Evolutionary conservation across 2,329 filamentous ascomycete genomes (phyloP).

Genomic region (Cadophora gregata): DNA sequence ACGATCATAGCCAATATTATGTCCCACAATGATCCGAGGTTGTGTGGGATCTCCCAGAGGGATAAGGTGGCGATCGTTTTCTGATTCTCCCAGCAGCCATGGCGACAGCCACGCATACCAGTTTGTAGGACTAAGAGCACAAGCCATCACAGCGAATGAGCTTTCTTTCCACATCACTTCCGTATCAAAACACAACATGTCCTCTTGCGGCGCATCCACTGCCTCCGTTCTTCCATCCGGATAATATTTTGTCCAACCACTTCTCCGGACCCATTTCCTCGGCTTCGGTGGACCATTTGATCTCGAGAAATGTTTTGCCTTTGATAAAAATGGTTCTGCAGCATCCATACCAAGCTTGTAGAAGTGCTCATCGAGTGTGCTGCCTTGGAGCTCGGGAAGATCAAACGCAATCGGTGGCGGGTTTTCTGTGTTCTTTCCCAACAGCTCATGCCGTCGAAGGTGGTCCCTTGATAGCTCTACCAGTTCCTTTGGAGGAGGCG

Average conservation of each 20-base stretch:
- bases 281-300: slow-evolving; percentile 64
- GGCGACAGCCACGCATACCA: slow-evolving; percentile 99
- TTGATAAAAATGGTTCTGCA: slow-evolving; percentile 80
- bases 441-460: slow-evolving; percentile 80
- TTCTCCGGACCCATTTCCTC: slow-evolving; percentile 75
- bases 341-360: slow-evolving; percentile 84
- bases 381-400: slow-evolving; percentile 78
- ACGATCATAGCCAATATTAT: slow-evolving; percentile 95
- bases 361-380: slow-evolving; percentile 92
- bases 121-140: slow-evolving; percentile 83
- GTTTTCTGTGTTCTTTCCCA: slow-evolving; percentile 88
- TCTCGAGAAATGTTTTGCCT: slow-evolving; percentile 76
- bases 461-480: slow-evolving; percentile 84
- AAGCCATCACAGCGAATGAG: slow-evolving; percentile 95
- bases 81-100: slow-evolving; percentile 85
- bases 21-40: slow-evolving; percentile 83
- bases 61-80: slow-evolving; percentile 79
- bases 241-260: slow-evolving; percentile 95
- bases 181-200: slow-evolving; percentile 89
- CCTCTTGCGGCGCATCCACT: slow-evolving; percentile 78
- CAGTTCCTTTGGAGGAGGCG: slow-evolving; percentile 70
- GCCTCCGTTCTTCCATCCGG: slow-evolving; percentile 73
- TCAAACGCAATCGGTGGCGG: slow-evolving; percentile 82
- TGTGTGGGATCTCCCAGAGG: slow-evolving; percentile 79
- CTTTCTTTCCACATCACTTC: slow-evolving; percentile 97